These are phyloP conservation scores for Microdochium nivale DNA, from an alignment of 2,329 filamentous ascomycete species.

Conservation along the genomic window DNA sequence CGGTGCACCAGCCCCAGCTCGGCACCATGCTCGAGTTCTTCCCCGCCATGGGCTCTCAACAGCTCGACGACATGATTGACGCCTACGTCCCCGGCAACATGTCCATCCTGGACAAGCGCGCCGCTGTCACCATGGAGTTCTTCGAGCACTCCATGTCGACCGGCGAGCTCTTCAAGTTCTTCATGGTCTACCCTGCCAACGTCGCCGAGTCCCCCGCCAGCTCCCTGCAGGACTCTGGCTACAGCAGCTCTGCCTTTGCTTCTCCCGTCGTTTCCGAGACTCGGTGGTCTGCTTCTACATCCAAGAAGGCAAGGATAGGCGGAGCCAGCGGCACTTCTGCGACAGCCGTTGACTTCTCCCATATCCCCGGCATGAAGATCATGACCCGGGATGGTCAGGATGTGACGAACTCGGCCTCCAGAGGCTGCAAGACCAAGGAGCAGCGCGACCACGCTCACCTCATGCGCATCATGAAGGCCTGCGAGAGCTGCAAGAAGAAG, in stretches of 20 bases:
- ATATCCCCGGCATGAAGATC: slow-evolving; percentile 57
- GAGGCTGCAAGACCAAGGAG: slow-evolving; percentile 59
- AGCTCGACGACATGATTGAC: slow-evolving; percentile 53
- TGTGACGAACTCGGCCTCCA: slow-evolving; percentile 52
- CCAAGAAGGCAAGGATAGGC: slow-evolving; percentile 14
- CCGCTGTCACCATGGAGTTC: slow-evolving; percentile 50
- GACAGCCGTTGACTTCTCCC: slow-evolving; percentile 34
- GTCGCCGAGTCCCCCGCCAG: slow-evolving; percentile 34
- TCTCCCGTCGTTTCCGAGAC: slow-evolving; percentile 42
- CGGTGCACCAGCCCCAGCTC: slow-evolving; percentile 49
- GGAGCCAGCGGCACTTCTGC: slow-evolving; percentile 4
- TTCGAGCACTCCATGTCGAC: slow-evolving; percentile 43
- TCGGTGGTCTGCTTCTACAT: slow-evolving; percentile 26
- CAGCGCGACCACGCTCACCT: slow-evolving; percentile 58
- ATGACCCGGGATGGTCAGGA: slow-evolving; percentile 55
- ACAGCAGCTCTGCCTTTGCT: slow-evolving; percentile 35
- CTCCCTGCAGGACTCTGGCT: slow-evolving; percentile 35
- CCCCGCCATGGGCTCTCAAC: slow-evolving; percentile 52
- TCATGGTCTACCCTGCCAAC: slow-evolving; percentile 35
- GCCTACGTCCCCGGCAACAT: slow-evolving; percentile 45
- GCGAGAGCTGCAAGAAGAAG: slow-evolving; percentile 52
- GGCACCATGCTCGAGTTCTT: slow-evolving; percentile 55
- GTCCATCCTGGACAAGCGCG: slow-evolving; percentile 49
- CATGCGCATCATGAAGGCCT: slow-evolving; percentile 62
- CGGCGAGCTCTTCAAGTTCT: slow-evolving; percentile 53